Conservation (phyloP, 1,139 yeast genomes). For the Zygosaccharomyces pseudobailii region DNA sequence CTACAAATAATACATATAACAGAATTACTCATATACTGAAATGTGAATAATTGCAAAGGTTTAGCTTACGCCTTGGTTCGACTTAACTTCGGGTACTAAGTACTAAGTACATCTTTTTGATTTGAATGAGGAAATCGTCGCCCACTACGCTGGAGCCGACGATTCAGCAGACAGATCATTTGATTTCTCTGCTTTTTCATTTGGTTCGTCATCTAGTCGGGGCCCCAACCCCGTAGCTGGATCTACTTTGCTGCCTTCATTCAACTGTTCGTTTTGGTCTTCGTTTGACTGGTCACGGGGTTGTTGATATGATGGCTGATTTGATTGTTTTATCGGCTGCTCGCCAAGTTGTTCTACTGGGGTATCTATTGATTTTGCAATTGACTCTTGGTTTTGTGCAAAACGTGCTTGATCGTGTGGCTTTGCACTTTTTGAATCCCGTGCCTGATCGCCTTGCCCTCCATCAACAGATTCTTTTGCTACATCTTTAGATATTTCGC, state of each 20-base stretch:
- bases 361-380: no score
- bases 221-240: neutral
- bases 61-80: neutral
- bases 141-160: neutral
- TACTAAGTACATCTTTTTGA: no score
- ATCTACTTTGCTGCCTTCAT: neutral
- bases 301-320: no score
- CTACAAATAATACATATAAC: conserved; percentile 1
- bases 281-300: no score
- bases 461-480: neutral
- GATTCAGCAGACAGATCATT: neutral
- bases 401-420: no score
- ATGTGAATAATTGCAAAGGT: neutral
- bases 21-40: neutral
- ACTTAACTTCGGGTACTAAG: no score
- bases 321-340: no score
- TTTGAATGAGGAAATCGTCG: no score
- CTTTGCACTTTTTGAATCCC: no score
- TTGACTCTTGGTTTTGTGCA: no score
- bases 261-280: neutral
- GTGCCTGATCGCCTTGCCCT: neutral
- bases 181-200: neutral
- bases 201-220: no score
- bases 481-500: neutral
- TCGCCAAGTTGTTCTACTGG: no score